Conservation (phyloP, 164 flowering plant species). For the Berberis thunbergii region DNA sequence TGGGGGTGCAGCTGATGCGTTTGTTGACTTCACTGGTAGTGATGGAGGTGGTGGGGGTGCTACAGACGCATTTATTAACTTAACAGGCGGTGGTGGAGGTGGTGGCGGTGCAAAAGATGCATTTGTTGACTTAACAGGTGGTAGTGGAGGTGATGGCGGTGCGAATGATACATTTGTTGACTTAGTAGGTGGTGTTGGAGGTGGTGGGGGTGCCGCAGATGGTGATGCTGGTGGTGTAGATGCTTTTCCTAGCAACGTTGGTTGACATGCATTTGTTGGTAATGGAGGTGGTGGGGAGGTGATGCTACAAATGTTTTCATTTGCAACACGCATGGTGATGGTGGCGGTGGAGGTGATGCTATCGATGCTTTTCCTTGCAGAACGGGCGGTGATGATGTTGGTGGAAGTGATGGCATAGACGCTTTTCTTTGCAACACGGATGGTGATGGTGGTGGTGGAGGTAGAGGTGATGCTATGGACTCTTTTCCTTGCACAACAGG, state of each 20-base stretch:
- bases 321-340: too few species aligned
- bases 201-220: background rate
- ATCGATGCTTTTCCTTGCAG: background rate
- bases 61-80: too few species aligned
- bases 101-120: background rate
- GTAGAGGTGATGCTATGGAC: background rate
- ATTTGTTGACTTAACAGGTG: background rate
- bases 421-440: slow-evolving; percentile 1
- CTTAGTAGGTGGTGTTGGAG: slow-evolving; percentile 6
- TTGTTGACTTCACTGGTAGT: slow-evolving; percentile 10
- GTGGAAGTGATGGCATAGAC: slow-evolving; percentile 8
- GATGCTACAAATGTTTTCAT: background rate
- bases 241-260: background rate
- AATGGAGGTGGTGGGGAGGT: slow-evolving; percentile 4
- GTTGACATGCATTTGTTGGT: background rate
- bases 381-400: slow-evolving; percentile 15
- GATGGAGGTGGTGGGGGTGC: slow-evolving; percentile 19
- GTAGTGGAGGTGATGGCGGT: too few species aligned
- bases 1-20: slow-evolving; percentile 13
- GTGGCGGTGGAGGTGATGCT: background rate
- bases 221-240: background rate
- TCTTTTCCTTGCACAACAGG: too few species aligned
- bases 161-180: background rate
- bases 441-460: slow-evolving; percentile 9
- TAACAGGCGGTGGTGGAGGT: slow-evolving; percentile 2